phyloP scores from a whole-genome alignment of 257 asterid genomes.

The Solanum corneliomulleri region DNA sequence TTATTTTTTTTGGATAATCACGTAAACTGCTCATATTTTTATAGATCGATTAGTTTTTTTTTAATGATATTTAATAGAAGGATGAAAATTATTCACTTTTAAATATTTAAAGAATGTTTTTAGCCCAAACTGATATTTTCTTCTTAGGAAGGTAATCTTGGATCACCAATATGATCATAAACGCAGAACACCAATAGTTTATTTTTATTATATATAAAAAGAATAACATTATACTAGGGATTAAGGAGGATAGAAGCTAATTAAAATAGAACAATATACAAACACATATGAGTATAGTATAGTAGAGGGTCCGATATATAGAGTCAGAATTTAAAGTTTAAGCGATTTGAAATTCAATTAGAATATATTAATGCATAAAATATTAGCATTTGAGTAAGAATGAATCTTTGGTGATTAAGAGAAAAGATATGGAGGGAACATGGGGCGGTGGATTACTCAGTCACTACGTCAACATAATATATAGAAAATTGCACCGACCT shows the following conservation, averaged over 20 bases:
- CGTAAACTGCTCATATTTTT: too few species aligned
- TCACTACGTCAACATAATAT: not conserved
- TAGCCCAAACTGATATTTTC: too few species aligned
- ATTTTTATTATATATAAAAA: not conserved
- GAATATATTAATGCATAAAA: not conserved
- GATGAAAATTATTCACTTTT: too few species aligned
- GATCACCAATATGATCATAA: not conserved
- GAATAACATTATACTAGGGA: not conserved
- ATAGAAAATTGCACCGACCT: not conserved
- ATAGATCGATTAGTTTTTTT: accelerated
- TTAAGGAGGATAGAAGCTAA: not conserved
- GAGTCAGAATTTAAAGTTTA: not conserved
- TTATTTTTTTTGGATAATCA: too few species aligned
- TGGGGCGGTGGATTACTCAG: not conserved
- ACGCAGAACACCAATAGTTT: too few species aligned
- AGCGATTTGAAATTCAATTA: not conserved
- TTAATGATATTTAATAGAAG: too few species aligned
- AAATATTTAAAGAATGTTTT: too few species aligned
- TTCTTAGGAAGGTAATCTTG: not conserved
- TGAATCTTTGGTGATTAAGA: not conserved
- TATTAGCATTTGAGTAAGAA: not conserved
- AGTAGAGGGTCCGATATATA: accelerated
- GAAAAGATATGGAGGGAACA: not conserved
- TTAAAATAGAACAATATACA: not conserved
- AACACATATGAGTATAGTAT: too few species aligned